Conservation (phyloP, 768 basidiomycete genomes). For the Hericium rajendrae region DNA sequence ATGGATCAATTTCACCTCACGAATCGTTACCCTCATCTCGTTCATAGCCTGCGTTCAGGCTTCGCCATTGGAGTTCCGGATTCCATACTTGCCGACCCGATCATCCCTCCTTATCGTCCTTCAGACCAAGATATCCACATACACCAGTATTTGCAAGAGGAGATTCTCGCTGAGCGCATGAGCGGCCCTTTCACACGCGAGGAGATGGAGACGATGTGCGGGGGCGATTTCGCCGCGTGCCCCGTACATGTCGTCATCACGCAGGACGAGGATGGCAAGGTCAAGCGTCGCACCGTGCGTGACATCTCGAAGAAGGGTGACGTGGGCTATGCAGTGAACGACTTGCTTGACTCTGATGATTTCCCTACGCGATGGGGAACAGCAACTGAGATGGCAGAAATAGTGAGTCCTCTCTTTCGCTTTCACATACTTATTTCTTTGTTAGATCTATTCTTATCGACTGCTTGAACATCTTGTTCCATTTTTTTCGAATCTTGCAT, state of each 20-base stretch:
- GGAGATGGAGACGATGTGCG: not conserved
- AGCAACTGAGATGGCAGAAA: too few species aligned
- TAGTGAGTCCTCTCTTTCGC: too few species aligned
- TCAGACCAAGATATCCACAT: not conserved
- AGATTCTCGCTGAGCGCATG: not conserved
- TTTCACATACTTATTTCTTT: too few species aligned
- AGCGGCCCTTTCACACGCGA: not conserved
- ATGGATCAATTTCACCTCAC: not conserved
- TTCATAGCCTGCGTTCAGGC: not conserved
- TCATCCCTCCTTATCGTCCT: not conserved
- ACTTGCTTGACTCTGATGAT: not conserved
- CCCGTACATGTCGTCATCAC: not conserved
- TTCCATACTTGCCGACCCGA: not conserved
- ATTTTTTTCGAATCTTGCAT: too few species aligned
- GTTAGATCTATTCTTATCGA: too few species aligned
- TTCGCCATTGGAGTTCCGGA: not conserved
- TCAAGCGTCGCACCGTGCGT: not conserved
- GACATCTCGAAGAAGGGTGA: not conserved
- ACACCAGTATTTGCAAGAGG: not conserved
- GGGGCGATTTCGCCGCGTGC: not conserved
- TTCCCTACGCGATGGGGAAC: too few species aligned
- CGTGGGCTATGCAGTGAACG: not conserved
- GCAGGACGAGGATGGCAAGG: not conserved
- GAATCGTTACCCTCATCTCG: not conserved
- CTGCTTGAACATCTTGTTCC: too few species aligned